These are phyloP conservation scores for Phialophora tarda DNA, from an alignment of 2,329 filamentous ascomycete genomes.

Conservation along the genomic window DNA sequence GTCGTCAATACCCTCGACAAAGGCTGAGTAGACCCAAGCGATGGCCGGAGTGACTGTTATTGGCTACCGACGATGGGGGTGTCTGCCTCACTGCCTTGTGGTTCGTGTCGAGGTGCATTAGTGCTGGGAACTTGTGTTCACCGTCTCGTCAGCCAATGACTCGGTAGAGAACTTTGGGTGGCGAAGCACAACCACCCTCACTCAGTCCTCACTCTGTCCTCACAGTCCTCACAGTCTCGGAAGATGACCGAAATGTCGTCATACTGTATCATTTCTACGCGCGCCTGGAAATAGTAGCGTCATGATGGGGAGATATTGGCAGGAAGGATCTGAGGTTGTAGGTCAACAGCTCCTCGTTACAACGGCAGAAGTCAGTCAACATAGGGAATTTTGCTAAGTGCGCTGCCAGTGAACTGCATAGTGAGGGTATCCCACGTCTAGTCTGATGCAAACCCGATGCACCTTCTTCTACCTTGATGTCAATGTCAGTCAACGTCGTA, in stretches of 20 bases:
- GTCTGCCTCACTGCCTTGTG: slow-evolving; percentile 21
- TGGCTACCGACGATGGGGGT: not conserved
- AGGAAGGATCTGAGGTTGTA: not conserved
- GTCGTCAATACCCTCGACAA: not conserved
- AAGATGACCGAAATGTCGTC: not conserved
- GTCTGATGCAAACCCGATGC: not conserved
- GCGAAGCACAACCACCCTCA: slow-evolving; percentile 14
- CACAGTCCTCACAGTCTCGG: too few species aligned
- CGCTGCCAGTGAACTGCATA: not conserved
- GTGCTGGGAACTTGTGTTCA: slow-evolving; percentile 14
- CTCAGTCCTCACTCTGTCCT: not conserved
- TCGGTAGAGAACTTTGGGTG: slow-evolving; percentile 14
- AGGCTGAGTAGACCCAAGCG: slow-evolving; percentile 13
- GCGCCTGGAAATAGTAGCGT: not conserved
- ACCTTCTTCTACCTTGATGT: not conserved
- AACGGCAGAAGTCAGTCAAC: not conserved
- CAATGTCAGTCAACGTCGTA: slow-evolving; percentile 4
- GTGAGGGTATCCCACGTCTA: not conserved
- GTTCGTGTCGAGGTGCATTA: slow-evolving; percentile 22
- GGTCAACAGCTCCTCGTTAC: not conserved
- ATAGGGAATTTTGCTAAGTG: not conserved
- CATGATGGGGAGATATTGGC: not conserved
- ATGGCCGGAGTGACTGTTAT: not conserved
- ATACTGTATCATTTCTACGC: not conserved
- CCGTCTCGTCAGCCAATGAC: slow-evolving; percentile 1